Percentiles rank a stretch among this genome's conserved stretches.
Evolutionary conservation across 176 grass and related monocot species (phyloP).

Genomic region (Phyllostachys edulis): DNA sequence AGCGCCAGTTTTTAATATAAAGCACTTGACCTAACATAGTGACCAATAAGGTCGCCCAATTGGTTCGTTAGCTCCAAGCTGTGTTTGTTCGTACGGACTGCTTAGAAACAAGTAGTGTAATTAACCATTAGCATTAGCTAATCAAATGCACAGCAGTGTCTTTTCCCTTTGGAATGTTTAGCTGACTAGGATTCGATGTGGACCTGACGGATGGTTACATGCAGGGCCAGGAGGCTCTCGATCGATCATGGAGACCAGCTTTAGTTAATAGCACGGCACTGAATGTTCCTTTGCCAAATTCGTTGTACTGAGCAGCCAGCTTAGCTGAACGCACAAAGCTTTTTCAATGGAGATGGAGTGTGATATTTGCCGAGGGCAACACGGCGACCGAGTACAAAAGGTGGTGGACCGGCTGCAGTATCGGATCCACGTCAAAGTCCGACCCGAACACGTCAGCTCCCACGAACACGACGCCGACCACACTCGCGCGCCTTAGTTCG

Average conservation of each 20-base stretch:
- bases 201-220: neutral
- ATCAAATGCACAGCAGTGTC: neutral
- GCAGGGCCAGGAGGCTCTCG: too few relatives aligned
- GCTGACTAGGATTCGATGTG: neutral
- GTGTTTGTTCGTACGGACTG: constrained; percentile 1
- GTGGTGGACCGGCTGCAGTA: constrained; percentile 7
- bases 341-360: neutral
- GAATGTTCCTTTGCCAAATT: neutral
- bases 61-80: neutral
- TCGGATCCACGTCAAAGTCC: constrained; percentile 42
- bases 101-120: neutral
- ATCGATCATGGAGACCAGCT: neutral
- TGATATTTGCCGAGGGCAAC: neutral
- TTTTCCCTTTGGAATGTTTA: neutral
- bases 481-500: neutral
- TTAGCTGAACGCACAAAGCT: neutral
- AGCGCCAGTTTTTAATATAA: constrained; percentile 11
- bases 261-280: neutral
- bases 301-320: neutral
- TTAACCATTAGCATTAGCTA: neutral
- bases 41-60: constrained; percentile 22
- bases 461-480: constrained; percentile 5
- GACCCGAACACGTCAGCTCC: constrained; percentile 22
- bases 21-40: constrained; percentile 42
- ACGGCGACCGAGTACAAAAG: neutral